Percentiles rank a stretch among this genome's conserved stretches.
These are phyloP conservation scores for Podaxis rugospora DNA, from an alignment of 768 basidiomycete genomes.

Conservation along the genomic window DNA sequence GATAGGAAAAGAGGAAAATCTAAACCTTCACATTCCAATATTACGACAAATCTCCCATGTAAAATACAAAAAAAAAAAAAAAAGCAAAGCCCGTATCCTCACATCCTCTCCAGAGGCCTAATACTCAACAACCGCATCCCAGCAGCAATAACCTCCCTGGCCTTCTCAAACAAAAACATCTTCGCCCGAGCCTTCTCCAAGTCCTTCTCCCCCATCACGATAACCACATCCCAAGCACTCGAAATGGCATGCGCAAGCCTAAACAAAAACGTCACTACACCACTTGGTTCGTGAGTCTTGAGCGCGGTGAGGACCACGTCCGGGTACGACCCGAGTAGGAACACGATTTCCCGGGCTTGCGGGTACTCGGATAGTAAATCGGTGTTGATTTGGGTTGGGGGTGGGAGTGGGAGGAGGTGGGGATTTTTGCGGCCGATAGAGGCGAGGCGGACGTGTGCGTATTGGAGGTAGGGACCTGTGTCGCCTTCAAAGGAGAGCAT, in stretches of 20 bases:
- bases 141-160: constrained; percentile 83
- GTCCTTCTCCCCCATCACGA: constrained; percentile 82
- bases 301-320: constrained; percentile 86
- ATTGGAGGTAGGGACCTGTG: constrained; percentile 92
- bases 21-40: too few species aligned
- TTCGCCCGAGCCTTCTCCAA: constrained; percentile 74
- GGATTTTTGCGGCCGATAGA: constrained; percentile 94
- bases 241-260: constrained; percentile 84
- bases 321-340: constrained; percentile 86
- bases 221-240: constrained; percentile 87
- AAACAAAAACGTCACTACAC: constrained; percentile 89
- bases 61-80: neutral
- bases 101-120: constrained; percentile 92
- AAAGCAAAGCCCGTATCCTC: neutral
- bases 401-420: constrained; percentile 70
- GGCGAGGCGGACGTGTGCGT: constrained; percentile 90
- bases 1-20: too few species aligned
- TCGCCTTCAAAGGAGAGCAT: constrained; percentile 96
- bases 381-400: constrained; percentile 62
- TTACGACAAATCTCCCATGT: too few species aligned
- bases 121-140: constrained; percentile 88
- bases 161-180: constrained; percentile 85
- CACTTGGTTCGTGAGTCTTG: constrained; percentile 83
- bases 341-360: constrained; percentile 77
- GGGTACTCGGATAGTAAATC: constrained; percentile 56